Percentiles rank a stretch among this genome's conserved stretches.
phyloP scores from a whole-genome alignment of 768 basidiomycete species.

The Melanogaster broomeanus region DNA sequence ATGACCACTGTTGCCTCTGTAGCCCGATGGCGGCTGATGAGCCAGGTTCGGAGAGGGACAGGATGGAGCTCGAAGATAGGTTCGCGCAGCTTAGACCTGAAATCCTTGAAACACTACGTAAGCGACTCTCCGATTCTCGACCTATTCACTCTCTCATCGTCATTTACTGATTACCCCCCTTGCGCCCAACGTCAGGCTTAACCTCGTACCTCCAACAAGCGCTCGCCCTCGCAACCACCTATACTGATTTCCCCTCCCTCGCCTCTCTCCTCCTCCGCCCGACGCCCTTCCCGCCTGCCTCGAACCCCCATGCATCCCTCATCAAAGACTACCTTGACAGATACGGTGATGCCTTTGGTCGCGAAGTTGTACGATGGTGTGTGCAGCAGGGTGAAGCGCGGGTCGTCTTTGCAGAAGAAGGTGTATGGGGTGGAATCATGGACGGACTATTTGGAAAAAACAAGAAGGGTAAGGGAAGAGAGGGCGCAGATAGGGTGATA shows the following conservation, averaged over 20 bases:
- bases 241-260: conserved; percentile 84
- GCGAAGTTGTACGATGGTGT: conserved; percentile 91
- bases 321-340: conserved; percentile 74
- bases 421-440: conserved; percentile 59
- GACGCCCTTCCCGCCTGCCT: conserved; percentile 58
- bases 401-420: conserved; percentile 78
- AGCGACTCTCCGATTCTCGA: conserved; percentile 23
- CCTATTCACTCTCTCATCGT: background rate
- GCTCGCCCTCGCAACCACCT: conserved; percentile 82
- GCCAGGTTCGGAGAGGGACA: conserved; percentile 54
- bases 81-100: conserved; percentile 76
- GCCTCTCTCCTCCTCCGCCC: conserved; percentile 80
- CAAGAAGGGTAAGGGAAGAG: conserved; percentile 25
- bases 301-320: conserved; percentile 61
- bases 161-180: background rate
- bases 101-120: conserved; percentile 80
- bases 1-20: conserved; percentile 1
- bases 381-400: conserved; percentile 87
- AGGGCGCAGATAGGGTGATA: conserved; percentile 37
- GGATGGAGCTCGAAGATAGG: conserved; percentile 58
- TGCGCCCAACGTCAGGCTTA: conserved; percentile 46
- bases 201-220: conserved; percentile 69
- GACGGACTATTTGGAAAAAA: conserved; percentile 62
- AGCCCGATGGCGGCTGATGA: conserved; percentile 51
- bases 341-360: conserved; percentile 83